Evolutionary conservation across 129 eudicot species (phyloP).

Genomic region (Flaveria trinervia): DNA sequence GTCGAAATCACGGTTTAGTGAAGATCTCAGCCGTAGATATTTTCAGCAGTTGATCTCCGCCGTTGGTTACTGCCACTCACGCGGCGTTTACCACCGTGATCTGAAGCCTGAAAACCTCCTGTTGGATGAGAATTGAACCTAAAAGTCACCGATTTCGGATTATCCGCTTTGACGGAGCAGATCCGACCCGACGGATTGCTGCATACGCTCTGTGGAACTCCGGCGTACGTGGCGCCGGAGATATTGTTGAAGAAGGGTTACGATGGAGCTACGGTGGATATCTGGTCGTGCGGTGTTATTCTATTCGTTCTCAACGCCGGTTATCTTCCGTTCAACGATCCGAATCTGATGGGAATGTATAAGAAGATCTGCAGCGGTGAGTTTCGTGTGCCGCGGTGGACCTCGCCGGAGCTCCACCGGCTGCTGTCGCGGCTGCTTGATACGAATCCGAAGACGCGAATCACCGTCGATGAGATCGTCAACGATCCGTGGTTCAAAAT

Average conservation of each 20-base stretch:
- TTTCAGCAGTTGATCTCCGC: conserved; percentile 47
- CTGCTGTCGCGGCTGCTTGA: conserved; percentile 33
- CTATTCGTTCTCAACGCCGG: conserved; percentile 50
- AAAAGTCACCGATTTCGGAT: conserved; percentile 53
- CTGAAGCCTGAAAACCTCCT: conserved; percentile 53
- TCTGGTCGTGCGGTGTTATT: conserved; percentile 69
- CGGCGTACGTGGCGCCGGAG: conserved; percentile 55
- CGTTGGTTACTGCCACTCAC: conserved; percentile 46
- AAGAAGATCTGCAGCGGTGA: conserved; percentile 42
- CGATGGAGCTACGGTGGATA: conserved; percentile 54
- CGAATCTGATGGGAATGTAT: conserved; percentile 47
- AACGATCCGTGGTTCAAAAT: conserved; percentile 41
- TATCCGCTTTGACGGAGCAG: conserved; percentile 44
- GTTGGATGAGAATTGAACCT: conserved; percentile 46
- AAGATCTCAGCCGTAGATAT: conserved; percentile 41
- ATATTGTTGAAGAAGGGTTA: conserved; percentile 41
- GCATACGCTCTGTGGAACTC: conserved; percentile 51
- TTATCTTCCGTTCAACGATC: conserved; percentile 55
- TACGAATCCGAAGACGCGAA: conserved; percentile 33
- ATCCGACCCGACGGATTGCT: conserved; percentile 43
- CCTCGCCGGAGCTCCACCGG: conserved; percentile 33
- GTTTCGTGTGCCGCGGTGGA: conserved; percentile 38
- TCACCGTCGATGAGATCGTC: conserved; percentile 39
- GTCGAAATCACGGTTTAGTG: conserved; percentile 35
- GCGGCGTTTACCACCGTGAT: conserved; percentile 55